Conservation (phyloP, 2,329 filamentous ascomycete species). For the Gnomoniopsis sp. region DNA sequence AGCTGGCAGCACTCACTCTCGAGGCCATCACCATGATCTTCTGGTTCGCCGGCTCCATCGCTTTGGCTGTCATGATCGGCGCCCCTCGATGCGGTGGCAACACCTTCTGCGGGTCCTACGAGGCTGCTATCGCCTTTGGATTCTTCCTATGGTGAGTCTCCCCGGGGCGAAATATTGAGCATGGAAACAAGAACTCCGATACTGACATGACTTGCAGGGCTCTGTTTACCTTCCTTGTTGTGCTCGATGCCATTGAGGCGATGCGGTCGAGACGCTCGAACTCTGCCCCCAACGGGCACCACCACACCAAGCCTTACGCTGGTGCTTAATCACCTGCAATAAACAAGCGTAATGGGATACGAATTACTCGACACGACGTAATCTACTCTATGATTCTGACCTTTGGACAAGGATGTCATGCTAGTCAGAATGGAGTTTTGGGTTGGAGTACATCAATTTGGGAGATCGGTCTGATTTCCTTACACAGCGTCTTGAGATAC, state of each 20-base stretch:
- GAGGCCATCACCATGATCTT: conserved; percentile 77
- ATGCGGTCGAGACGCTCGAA: conserved; percentile 38
- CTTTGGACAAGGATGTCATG: background rate
- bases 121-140: conserved; percentile 64
- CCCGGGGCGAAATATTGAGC: background rate
- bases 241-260: conserved; percentile 43
- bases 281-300: conserved; percentile 16
- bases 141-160: conserved; percentile 56
- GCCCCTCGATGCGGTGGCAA: conserved; percentile 51
- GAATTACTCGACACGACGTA: background rate
- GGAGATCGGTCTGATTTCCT: background rate
- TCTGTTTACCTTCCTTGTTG: conserved; percentile 44
- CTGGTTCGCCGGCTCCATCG: conserved; percentile 86
- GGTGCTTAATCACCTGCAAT: conserved; percentile 15
- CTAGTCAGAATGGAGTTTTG: background rate
- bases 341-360: background rate
- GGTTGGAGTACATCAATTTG: background rate
- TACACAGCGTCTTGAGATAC: background rate
- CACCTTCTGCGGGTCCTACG: conserved; percentile 54
- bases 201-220: conserved; percentile 31
- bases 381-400: too few species aligned
- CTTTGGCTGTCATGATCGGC: conserved; percentile 64
- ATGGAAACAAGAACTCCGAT: background rate
- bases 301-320: conserved; percentile 21
- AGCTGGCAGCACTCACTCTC: conserved; percentile 61